Conservation (phyloP, 2,329 filamentous ascomycete species). For the Arthrobotrys sphaeroides region DNA sequence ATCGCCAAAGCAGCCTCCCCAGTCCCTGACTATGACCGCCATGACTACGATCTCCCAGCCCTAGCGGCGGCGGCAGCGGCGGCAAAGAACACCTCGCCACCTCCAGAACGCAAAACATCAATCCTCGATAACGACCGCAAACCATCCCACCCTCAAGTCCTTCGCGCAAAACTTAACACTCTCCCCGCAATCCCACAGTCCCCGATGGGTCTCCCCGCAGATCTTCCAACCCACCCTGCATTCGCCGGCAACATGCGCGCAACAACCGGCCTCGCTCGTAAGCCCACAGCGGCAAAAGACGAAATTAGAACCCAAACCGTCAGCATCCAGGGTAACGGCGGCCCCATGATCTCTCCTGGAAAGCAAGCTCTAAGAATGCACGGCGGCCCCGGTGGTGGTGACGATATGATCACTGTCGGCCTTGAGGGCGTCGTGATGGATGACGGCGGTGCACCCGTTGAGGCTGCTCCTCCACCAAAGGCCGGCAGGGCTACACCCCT, state of each 20-base stretch:
- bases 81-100: constrained; percentile 27
- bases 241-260: constrained; percentile 44
- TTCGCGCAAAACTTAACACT: constrained; percentile 41
- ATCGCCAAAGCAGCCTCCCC: constrained; percentile 39
- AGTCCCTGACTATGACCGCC: constrained; percentile 51
- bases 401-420: constrained; percentile 52
- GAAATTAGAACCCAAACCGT: constrained; percentile 48
- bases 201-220: constrained; percentile 49
- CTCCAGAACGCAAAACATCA: constrained; percentile 25
- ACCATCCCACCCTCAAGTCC: constrained; percentile 41
- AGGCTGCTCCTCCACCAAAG: constrained; percentile 47
- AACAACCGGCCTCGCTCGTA: constrained; percentile 49
- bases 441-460: constrained; percentile 50
- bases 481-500: constrained; percentile 49
- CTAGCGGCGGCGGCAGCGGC: constrained; percentile 36
- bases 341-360: constrained; percentile 41
- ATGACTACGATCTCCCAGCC: constrained; percentile 52
- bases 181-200: constrained; percentile 51
- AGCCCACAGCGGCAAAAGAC: constrained; percentile 21
- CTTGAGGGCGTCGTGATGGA: constrained; percentile 53
- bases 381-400: constrained; percentile 42
- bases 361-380: constrained; percentile 52
- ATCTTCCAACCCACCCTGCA: constrained; percentile 50
- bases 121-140: constrained; percentile 47
- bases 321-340: constrained; percentile 41